Conservation (phyloP, 176 grass and related monocot genomes). For the Oryza meyeriana region DNA sequence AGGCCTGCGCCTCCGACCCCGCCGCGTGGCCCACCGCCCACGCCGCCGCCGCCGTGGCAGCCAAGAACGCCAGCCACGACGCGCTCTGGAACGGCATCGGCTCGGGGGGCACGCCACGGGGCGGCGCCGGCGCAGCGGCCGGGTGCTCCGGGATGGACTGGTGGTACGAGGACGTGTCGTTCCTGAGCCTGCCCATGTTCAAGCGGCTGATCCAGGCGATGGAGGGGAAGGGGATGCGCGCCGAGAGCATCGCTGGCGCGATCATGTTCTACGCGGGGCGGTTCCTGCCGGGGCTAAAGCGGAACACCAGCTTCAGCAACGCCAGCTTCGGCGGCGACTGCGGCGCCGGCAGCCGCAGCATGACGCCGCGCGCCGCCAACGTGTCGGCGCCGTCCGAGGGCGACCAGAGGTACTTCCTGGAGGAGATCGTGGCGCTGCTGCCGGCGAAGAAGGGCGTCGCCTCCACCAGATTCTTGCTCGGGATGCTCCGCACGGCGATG, state of each 20-base stretch:
- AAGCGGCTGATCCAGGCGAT: conserved; percentile 74
- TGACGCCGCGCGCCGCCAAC: conserved; percentile 40
- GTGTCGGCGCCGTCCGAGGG: conserved; percentile 50
- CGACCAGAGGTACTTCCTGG: conserved; percentile 82
- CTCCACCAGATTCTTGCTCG: conserved; percentile 66
- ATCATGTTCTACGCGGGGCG: conserved; percentile 72
- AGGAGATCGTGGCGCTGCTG: conserved; percentile 86
- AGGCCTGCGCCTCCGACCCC: conserved; percentile 43
- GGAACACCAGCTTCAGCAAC: conserved; percentile 62
- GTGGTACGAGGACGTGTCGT: conserved; percentile 81
- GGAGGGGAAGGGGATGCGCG: conserved; percentile 60
- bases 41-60: background rate
- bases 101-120: conserved; percentile 28
- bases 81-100: conserved; percentile 64
- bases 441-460: conserved; percentile 72
- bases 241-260: conserved; percentile 59
- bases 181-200: conserved; percentile 73
- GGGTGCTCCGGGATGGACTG: conserved; percentile 41
- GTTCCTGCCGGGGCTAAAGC: conserved; percentile 53
- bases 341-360: conserved; percentile 34
- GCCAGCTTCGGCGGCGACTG: conserved; percentile 17
- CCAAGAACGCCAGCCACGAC: conserved; percentile 19
- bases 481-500: conserved; percentile 73
- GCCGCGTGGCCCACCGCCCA: background rate
- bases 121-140: background rate